Percentiles rank a stretch among this genome's conserved stretches.
Conservation (phyloP, 306 rosid species). For the Castanospermum australe region DNA sequence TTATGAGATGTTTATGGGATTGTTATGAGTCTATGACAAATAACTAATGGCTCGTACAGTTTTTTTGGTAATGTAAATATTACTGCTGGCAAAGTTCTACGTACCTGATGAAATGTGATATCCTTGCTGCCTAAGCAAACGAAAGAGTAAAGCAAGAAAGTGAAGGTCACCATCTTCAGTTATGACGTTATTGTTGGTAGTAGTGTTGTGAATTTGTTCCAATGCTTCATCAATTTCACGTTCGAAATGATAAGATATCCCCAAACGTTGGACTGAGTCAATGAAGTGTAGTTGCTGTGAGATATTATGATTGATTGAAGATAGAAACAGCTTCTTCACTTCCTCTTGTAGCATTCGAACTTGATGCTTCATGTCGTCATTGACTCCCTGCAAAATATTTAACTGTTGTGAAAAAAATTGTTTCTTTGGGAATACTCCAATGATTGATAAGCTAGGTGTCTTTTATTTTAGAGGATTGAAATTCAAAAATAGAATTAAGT, state of each 20-base stretch:
- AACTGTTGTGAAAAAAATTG: neutral
- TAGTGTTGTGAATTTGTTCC: neutral
- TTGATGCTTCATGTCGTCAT: neutral
- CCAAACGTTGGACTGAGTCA: conserved; percentile 9
- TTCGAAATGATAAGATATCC: conserved; percentile 8
- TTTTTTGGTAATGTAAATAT: too few species aligned
- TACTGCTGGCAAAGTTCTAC: neutral
- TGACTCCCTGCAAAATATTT: neutral
- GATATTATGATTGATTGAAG: neutral
- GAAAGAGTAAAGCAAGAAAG: conserved; percentile 38
- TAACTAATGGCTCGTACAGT: too few species aligned
- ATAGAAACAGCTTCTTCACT: conserved; percentile 16
- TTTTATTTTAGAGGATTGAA: too few species aligned
- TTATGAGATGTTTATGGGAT: too few species aligned
- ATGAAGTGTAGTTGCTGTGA: neutral
- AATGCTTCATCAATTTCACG: conserved; percentile 3
- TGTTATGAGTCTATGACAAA: too few species aligned
- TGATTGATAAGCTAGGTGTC: too few species aligned
- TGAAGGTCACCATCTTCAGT: conserved; percentile 7
- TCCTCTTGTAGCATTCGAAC: conserved; percentile 15
- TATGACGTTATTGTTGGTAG: neutral
- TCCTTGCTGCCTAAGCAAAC: conserved; percentile 40
- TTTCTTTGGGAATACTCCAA: neutral
- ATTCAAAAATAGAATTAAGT: too few species aligned
- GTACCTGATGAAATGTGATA: conserved; percentile 23